Conservation (phyloP, 1,139 yeast species). For the Yamadazyma jaroonii region DNA sequence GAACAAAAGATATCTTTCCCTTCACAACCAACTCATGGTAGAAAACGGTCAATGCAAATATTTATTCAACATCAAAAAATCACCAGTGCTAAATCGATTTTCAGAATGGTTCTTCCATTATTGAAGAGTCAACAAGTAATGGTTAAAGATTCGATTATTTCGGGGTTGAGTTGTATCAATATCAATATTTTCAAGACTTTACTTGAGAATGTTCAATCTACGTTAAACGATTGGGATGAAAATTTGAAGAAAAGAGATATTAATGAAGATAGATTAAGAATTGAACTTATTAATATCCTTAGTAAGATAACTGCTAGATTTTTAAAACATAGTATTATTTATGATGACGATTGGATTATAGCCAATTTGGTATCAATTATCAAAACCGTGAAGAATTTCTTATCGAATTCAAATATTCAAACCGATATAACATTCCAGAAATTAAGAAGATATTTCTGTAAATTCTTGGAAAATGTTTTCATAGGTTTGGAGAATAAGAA, state of each 20-base stretch:
- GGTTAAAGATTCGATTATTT: conserved; percentile 80
- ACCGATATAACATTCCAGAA: conserved; percentile 70
- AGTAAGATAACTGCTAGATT: conserved; percentile 68
- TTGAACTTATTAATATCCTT: conserved; percentile 77
- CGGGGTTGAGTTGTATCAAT: conserved; percentile 86
- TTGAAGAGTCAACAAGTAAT: conserved; percentile 68
- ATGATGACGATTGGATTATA: conserved; percentile 68
- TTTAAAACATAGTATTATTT: conserved; percentile 48
- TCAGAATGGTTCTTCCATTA: conserved; percentile 82
- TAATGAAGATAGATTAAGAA: conserved; percentile 53
- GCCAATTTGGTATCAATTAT: conserved; percentile 62
- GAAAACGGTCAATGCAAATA: conserved; percentile 74
- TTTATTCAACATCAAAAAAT: conserved; percentile 88
- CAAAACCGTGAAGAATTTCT: conserved; percentile 61
- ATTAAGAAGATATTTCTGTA: conserved; percentile 77
- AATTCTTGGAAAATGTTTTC: conserved; percentile 68
- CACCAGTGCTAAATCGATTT: conserved; percentile 88
- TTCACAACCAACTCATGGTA: conserved; percentile 54
- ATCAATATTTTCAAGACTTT: conserved; percentile 83
- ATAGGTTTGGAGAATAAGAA: conserved; percentile 46
- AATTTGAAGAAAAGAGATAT: conserved; percentile 26
- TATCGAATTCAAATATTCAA: conserved; percentile 60
- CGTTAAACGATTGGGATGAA: conserved; percentile 60
- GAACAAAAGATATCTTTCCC: conserved; percentile 76
- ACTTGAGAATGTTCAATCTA: conserved; percentile 71